These are phyloP conservation scores for Allium fistulosum DNA, from an alignment of 106 monocot species.

Conservation along the genomic window DNA sequence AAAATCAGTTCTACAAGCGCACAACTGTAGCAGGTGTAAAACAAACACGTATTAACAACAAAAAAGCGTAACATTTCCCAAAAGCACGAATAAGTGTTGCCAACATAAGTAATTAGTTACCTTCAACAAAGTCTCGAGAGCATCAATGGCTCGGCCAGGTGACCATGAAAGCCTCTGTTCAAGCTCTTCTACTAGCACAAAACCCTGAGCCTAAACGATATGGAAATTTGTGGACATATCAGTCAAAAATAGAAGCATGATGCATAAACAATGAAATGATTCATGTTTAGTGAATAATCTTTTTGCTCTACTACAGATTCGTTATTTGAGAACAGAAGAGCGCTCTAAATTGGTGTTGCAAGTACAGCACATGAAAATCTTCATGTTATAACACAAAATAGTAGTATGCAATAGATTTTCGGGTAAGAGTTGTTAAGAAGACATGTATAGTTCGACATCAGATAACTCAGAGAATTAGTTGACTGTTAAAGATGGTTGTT, in stretches of 20 bases:
- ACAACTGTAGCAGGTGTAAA: too few relatives aligned
- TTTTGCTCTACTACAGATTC: not conserved
- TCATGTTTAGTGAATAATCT: too few relatives aligned
- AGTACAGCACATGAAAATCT: not conserved
- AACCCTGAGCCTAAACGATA: constrained; percentile 58
- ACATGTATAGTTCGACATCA: too few relatives aligned
- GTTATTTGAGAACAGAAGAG: not conserved
- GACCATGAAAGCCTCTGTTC: constrained; percentile 80
- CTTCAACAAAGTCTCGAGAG: constrained; percentile 69
- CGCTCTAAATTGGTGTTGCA: not conserved
- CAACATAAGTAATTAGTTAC: constrained; percentile 15
- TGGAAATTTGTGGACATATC: not conserved
- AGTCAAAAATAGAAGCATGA: not conserved
- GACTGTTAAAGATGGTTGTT: too few relatives aligned
- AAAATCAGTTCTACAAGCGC: too few relatives aligned
- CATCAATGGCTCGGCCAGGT: constrained; percentile 77
- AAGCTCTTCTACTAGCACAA: constrained; percentile 77
- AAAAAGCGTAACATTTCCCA: not conserved
- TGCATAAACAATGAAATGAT: too few relatives aligned
- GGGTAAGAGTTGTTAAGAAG: too few relatives aligned
- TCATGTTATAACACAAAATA: not conserved
- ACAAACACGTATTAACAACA: not conserved
- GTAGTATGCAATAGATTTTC: not conserved
- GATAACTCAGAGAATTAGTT: too few relatives aligned
- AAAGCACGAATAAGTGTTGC: not conserved